A percentile compares a stretch with the other conserved stretches of the same genome.
Evolutionary conservation across 2,329 filamentous ascomycete species (phyloP).

Genomic region (Alternaria triticina): DNA sequence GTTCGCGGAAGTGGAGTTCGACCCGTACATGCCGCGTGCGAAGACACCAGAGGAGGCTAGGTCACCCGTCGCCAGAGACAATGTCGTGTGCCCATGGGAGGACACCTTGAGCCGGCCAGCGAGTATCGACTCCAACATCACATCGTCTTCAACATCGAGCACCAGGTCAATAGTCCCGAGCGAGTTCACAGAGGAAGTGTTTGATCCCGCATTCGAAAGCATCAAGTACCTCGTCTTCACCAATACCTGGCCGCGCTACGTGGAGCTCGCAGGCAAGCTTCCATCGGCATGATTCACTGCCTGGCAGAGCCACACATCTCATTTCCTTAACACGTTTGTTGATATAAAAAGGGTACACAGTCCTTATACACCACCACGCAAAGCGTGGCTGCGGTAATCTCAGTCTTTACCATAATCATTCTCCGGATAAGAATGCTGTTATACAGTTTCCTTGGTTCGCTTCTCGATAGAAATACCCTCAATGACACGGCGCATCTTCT

Average conservation of each 20-base stretch:
- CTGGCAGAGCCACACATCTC: not conserved
- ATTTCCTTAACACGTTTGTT: not conserved
- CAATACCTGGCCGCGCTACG: slow-evolving; percentile 48
- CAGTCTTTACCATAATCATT: not conserved
- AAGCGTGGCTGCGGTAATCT: not conserved
- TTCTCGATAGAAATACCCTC: slow-evolving; percentile 8
- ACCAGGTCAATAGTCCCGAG: slow-evolving; percentile 40
- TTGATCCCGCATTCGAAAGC: slow-evolving; percentile 46
- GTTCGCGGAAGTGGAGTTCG: slow-evolving; percentile 44
- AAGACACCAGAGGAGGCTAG: slow-evolving; percentile 29
- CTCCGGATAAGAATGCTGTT: not conserved
- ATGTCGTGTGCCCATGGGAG: slow-evolving; percentile 49
- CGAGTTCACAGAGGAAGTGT: slow-evolving; percentile 43
- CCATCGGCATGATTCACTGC: not conserved
- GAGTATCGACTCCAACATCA: slow-evolving; percentile 39
- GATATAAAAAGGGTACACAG: not conserved
- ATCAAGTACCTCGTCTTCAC: slow-evolving; percentile 50
- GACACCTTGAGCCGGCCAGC: slow-evolving; percentile 41
- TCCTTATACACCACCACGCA: not conserved
- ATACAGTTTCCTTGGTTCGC: not conserved
- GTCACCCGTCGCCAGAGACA: slow-evolving; percentile 34
- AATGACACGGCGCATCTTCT: slow-evolving; percentile 1
- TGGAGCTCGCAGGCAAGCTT: slow-evolving; percentile 36
- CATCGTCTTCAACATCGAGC: slow-evolving; percentile 29
- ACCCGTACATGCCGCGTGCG: slow-evolving; percentile 43